Conservation (phyloP, 345 rosid genomes). For the Eucalyptus sideroxylon region DNA sequence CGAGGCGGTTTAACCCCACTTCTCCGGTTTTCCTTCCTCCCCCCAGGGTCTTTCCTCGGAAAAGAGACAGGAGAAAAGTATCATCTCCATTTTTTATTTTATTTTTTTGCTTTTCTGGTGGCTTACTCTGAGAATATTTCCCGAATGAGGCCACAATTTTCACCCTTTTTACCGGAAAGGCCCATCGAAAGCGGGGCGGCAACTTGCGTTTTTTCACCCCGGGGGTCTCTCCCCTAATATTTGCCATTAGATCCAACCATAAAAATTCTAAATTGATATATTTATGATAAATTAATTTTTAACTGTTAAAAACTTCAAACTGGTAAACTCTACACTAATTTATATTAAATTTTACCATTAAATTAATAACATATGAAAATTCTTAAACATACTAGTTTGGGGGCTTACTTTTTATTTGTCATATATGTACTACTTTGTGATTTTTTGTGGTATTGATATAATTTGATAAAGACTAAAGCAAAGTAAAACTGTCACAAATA, state of each 20-base stretch:
- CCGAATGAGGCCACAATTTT: not conserved
- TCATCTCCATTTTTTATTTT: not conserved
- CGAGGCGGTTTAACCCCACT: not conserved
- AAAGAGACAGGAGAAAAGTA: not conserved
- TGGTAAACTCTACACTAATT: rapidly evolving
- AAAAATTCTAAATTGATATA: rapidly evolving
- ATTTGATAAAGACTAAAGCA: too few relatives aligned
- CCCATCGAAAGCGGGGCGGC: not conserved
- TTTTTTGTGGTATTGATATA: too few relatives aligned
- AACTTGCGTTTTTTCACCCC: not conserved
- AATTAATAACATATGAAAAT: too few relatives aligned
- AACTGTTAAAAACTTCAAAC: rapidly evolving
- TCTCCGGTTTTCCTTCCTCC: not conserved
- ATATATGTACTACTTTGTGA: rapidly evolving
- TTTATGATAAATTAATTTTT: rapidly evolving
- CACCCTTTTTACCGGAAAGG: not conserved
- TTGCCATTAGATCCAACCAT: rapidly evolving
- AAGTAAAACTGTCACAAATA: too few relatives aligned
- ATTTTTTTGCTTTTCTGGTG: not conserved
- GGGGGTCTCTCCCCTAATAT: not conserved
- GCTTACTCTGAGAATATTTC: not conserved
- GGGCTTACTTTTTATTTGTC: too few relatives aligned
- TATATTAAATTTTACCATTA: too few relatives aligned
- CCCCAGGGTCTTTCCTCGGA: not conserved
- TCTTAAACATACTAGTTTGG: rapidly evolving